These are phyloP conservation scores for Coleophoma crateriformis DNA, from an alignment of 2,329 filamentous ascomycete genomes.

Conservation along the genomic window DNA sequence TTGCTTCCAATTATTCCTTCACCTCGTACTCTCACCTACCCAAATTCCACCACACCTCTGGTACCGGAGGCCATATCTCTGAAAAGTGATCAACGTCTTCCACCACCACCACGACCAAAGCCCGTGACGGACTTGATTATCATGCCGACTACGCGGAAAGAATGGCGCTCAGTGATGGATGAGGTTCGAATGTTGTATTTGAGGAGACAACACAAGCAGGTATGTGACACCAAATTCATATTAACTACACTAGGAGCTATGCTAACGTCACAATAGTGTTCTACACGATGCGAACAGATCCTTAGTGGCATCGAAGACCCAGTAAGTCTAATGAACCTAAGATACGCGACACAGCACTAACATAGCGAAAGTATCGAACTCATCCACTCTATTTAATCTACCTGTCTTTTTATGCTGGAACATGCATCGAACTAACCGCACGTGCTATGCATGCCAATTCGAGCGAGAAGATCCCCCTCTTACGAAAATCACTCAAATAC, in stretches of 20 bases:
- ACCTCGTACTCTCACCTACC: not conserved
- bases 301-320: conserved; percentile 20
- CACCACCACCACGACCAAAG: conserved; percentile 6
- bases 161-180: conserved; percentile 23
- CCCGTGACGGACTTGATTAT: conserved; percentile 14
- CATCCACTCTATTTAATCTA: conserved; percentile 24
- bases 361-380: conserved; percentile 11
- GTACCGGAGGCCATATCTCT: not conserved
- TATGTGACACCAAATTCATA: not conserved
- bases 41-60: not conserved
- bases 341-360: conserved; percentile 3
- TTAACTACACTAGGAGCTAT: too few relatives aligned
- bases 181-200: conserved; percentile 23
- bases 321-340: conserved; percentile 13
- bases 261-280: conserved; percentile 7
- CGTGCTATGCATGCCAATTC: conserved; percentile 17
- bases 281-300: conserved; percentile 20
- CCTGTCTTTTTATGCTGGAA: conserved; percentile 24
- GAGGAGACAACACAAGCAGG: conserved; percentile 21
- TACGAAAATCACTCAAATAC: conserved; percentile 19
- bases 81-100: not conserved
- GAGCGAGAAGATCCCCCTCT: conserved; percentile 19
- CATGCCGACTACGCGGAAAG: conserved; percentile 18
- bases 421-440: conserved; percentile 21
- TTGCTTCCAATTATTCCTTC: not conserved